phyloP scores from a whole-genome alignment of 2,329 filamentous ascomycete genomes.

The Harringtonia lauricola region DNA sequence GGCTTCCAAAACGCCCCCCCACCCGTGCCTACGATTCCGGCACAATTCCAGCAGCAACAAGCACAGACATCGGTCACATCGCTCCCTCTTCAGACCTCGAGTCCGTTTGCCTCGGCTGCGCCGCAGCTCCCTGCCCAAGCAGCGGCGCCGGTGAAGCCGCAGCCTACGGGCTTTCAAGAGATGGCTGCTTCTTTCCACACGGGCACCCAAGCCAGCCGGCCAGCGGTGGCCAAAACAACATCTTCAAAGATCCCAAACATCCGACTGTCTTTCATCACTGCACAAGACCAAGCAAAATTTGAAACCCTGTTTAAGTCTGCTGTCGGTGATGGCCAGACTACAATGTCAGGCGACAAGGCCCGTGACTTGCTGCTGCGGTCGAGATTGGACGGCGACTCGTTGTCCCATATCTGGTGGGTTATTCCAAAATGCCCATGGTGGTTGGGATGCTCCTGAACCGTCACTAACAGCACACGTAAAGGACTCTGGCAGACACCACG shows the following conservation, averaged over 20 bases:
- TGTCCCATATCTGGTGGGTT: constrained; percentile 83
- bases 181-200: constrained; percentile 58
- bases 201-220: constrained; percentile 25
- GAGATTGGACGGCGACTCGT: constrained; percentile 71
- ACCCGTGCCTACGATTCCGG: constrained; percentile 47
- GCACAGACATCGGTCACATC: constrained; percentile 7
- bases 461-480: constrained; percentile 22
- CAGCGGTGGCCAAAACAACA: constrained; percentile 37
- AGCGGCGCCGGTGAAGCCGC: constrained; percentile 45
- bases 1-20: constrained; percentile 47
- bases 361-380: constrained; percentile 82
- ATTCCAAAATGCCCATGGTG: neutral
- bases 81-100: constrained; percentile 29
- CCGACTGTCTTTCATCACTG: constrained; percentile 89
- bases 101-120: constrained; percentile 33
- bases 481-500: constrained; percentile 89
- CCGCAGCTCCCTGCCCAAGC: constrained; percentile 34
- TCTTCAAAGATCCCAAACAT: constrained; percentile 83
- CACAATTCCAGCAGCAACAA: constrained; percentile 49
- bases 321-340: constrained; percentile 70
- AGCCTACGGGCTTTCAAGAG: constrained; percentile 53
- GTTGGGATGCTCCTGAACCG: neutral
- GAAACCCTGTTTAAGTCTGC: constrained; percentile 96
- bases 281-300: constrained; percentile 89
- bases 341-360: constrained; percentile 86